A percentile compares a stretch with the other conserved stretches of the same genome.
Evolutionary conservation across 306 rosid species (phyloP).

Genomic region (Lupinus albus): DNA sequence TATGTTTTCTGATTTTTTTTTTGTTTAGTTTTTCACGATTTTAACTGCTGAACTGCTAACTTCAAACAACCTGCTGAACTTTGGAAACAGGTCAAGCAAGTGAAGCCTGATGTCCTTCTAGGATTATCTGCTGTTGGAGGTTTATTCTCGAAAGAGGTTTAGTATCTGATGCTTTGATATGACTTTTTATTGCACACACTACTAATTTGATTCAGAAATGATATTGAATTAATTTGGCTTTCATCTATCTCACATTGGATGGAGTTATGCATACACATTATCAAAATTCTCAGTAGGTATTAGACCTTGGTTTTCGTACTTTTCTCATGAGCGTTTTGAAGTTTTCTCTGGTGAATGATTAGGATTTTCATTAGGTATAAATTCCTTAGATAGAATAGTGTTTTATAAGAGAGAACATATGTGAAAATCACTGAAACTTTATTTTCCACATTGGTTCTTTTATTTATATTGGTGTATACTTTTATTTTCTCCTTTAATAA

Average conservation of each 20-base stretch:
- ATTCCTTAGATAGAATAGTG: not conserved
- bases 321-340: not conserved
- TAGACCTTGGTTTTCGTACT: not conserved
- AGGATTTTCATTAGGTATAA: not conserved
- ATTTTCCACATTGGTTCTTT: not conserved
- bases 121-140: slow-evolving; percentile 99
- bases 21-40: too few relatives aligned
- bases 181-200: not conserved
- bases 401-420: not conserved
- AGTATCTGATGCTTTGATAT: slow-evolving; percentile 26
- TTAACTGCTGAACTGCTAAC: slow-evolving; percentile 3
- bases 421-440: not conserved
- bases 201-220: not conserved
- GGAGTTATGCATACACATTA: not conserved
- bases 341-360: slow-evolving; percentile 1
- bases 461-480: too few relatives aligned
- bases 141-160: slow-evolving; percentile 91
- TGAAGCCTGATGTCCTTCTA: slow-evolving; percentile 97
- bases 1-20: slow-evolving; percentile 10
- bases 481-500: too few relatives aligned
- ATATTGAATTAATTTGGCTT: slow-evolving; percentile 3
- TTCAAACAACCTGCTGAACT: slow-evolving; percentile 38
- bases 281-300: not conserved
- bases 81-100: slow-evolving; percentile 74
- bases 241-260: slow-evolving; percentile 13